Evolutionary conservation across 768 basidiomycete species (phyloP).

Genomic region (Leccinum variicolor): DNA sequence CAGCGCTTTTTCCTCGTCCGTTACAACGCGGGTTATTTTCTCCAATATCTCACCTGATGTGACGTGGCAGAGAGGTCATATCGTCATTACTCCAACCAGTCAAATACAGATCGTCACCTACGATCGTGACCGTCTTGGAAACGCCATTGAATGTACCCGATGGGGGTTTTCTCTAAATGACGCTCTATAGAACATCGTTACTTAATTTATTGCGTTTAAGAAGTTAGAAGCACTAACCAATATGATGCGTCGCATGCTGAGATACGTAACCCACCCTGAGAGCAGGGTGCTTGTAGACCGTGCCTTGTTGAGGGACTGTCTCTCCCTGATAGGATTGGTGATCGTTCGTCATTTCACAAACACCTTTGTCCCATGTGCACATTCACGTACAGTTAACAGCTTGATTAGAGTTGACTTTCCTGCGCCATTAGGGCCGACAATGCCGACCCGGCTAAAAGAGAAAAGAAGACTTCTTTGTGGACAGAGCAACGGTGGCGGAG

Average conservation of each 20-base stretch:
- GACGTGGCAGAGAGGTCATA: slow-evolving; percentile 11
- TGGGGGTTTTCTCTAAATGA: slow-evolving; percentile 94
- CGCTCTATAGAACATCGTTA: slow-evolving; percentile 51
- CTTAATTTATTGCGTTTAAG: slow-evolving; percentile 12
- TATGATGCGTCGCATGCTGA: slow-evolving; percentile 97
- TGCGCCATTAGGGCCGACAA: slow-evolving; percentile 91
- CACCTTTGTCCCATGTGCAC: slow-evolving; percentile 1
- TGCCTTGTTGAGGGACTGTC: slow-evolving; percentile 85
- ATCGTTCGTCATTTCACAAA: slow-evolving; percentile 13
- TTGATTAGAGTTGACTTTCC: slow-evolving; percentile 97
- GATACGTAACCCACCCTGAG: slow-evolving; percentile 96
- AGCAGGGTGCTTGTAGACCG: slow-evolving; percentile 91
- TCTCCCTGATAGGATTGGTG: slow-evolving; percentile 60
- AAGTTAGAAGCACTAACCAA: slow-evolving; percentile 46
- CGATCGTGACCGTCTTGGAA: slow-evolving; percentile 99
- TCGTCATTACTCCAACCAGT: slow-evolving; percentile 6
- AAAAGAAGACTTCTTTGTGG: slow-evolving; percentile 19
- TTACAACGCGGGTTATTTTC: slow-evolving; percentile 87
- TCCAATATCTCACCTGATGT: slow-evolving; percentile 78
- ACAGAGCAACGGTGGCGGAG: slow-evolving; percentile 20
- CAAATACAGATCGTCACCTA: slow-evolving; percentile 36
- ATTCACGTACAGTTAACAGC: slow-evolving; percentile 67
- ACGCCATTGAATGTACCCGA: slow-evolving; percentile 97
- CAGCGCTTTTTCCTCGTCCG: slow-evolving; percentile 76
- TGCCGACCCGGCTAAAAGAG: slow-evolving; percentile 74